Percentiles rank a stretch among this genome's conserved stretches.
phyloP scores from a whole-genome alignment of 257 asterid genomes.

The Lantana camara region DNA sequence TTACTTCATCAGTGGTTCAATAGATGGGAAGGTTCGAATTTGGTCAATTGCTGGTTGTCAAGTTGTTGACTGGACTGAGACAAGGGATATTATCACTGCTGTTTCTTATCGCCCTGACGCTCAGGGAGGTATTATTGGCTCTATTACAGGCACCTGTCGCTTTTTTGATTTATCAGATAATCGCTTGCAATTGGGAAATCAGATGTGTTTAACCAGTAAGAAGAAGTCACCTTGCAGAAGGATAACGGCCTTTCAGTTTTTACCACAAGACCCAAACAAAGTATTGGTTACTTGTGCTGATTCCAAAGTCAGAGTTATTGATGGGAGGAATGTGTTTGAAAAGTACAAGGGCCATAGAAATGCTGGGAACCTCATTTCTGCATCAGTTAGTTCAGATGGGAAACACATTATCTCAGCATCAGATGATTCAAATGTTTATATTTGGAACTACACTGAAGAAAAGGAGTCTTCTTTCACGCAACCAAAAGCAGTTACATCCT shows the following conservation, averaged over 20 bases:
- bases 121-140: conserved; percentile 85
- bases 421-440: conserved; percentile 68
- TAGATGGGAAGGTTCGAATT: conserved; percentile 92
- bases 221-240: conserved; percentile 78
- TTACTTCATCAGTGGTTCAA: conserved; percentile 88
- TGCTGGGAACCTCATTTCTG: conserved; percentile 60
- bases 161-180: conserved; percentile 66
- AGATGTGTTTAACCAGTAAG: conserved; percentile 64
- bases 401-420: conserved; percentile 78
- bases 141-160: conserved; percentile 69
- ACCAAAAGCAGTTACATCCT: conserved; percentile 53
- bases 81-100: conserved; percentile 81
- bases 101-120: conserved; percentile 83
- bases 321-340: conserved; percentile 59
- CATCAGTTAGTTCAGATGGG: conserved; percentile 73
- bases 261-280: conserved; percentile 74
- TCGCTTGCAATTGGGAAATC: conserved; percentile 63
- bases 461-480: conserved; percentile 35
- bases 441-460: conserved; percentile 57
- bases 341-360: conserved; percentile 78
- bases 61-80: conserved; percentile 85
- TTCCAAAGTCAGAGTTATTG: conserved; percentile 75
- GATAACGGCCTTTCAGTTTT: conserved; percentile 93
- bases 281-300: conserved; percentile 86
- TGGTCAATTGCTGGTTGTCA: conserved; percentile 65